Percentiles rank a stretch among this genome's conserved stretches.
Conservation (phyloP, 257 asterid genomes). For the Solanum chiquidenum region DNA sequence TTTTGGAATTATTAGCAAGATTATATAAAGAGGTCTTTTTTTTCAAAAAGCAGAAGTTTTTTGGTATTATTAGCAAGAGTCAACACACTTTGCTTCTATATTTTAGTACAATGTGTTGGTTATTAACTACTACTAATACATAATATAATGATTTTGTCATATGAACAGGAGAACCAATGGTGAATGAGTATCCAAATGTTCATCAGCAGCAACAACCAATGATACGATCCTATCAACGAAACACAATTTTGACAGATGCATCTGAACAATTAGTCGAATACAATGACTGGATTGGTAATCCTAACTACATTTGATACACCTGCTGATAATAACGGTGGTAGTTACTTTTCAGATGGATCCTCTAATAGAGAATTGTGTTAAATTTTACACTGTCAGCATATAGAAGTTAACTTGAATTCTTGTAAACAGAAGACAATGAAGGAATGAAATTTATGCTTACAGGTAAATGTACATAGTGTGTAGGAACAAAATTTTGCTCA, state of each 20-base stretch:
- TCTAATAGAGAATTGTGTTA: background rate
- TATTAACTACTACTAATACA: background rate
- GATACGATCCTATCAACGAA: background rate
- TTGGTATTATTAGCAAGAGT: background rate
- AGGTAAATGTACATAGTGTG: background rate
- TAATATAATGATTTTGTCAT: background rate
- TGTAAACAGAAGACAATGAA: background rate
- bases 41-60: background rate
- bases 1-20: background rate
- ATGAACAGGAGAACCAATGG: slow-evolving; percentile 6
- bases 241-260: slow-evolving; percentile 5
- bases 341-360: background rate
- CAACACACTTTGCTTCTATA: background rate
- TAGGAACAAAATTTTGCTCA: background rate
- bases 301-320: slow-evolving; percentile 5
- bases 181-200: background rate
- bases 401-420: background rate
- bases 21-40: background rate
- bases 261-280: background rate
- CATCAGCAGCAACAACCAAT: background rate
- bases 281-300: background rate
- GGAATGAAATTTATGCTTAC: background rate
- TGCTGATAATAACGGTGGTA: background rate
- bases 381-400: background rate
- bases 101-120: background rate